Evolutionary conservation across 148 eudicot species (phyloP).

Genomic region (Chenopodium berlandieri): DNA sequence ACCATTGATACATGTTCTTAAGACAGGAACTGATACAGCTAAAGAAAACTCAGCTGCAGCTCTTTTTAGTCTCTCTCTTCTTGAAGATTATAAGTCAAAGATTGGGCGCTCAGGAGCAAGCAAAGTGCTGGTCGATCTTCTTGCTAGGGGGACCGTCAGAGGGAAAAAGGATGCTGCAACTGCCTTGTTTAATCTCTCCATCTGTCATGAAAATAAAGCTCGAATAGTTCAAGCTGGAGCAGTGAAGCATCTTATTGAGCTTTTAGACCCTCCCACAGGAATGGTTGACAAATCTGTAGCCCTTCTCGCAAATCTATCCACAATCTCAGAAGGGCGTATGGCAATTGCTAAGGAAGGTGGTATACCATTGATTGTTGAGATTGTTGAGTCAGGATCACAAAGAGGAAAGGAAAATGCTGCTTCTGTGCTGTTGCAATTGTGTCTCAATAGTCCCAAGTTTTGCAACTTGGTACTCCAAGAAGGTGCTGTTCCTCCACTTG

Average conservation of each 20-base stretch:
- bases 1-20: conserved; percentile 72
- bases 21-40: conserved; percentile 63
- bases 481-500: conserved; percentile 99
- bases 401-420: conserved; percentile 98
- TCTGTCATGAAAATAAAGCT: conserved; percentile 91
- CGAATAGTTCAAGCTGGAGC: conserved; percentile 92
- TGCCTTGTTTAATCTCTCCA: conserved; percentile 84
- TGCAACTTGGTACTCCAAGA: conserved; percentile 87
- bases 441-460: conserved; percentile 62
- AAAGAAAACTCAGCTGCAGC: conserved; percentile 95
- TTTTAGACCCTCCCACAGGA: conserved; percentile 61
- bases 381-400: conserved; percentile 72
- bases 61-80: conserved; percentile 71
- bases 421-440: conserved; percentile 71
- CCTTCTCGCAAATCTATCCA: conserved; percentile 78
- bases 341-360: conserved; percentile 80
- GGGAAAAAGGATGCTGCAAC: conserved; percentile 99
- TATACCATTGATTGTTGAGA: conserved; percentile 73
- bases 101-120: conserved; percentile 85
- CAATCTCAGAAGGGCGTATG: conserved; percentile 61
- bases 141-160: conserved; percentile 69
- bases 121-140: conserved; percentile 74
- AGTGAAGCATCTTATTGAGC: conserved; percentile 65
- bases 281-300: conserved; percentile 93
- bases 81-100: conserved; percentile 77